Evolutionary conservation across 352 stramenopile genomes (phyloP), one percentile per base, ranked within the genome.

Genomic region (Globisporangium sylvaticum): DNA sequence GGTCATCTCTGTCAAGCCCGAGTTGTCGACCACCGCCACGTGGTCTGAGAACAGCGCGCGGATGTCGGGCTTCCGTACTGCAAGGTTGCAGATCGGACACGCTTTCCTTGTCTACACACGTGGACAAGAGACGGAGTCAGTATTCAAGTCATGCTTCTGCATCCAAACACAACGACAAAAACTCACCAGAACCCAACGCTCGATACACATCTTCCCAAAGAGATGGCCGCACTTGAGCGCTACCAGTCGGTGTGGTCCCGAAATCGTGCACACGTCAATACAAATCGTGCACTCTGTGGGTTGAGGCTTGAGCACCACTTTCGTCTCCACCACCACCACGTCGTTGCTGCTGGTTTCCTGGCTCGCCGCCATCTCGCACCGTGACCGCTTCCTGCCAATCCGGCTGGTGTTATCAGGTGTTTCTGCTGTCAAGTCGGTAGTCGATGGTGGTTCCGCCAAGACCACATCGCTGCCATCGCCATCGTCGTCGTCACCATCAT

Each of bases 271-370:
- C 29, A 74, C 69, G 34, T 94, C 85, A 66, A 81, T 91, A 74
- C 85, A 94, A 25, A 94, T 79, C 1, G 81, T 79, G 62, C 85
- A 94, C 73, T 94, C 85, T 3, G 82, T 91, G 6, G 84, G 66
- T 66, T 90, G 72, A 2, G 77, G 24, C 65, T 80, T 82, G 57
- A 70, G 44, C n/a, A 79, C 66, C 7, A 80, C 70, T 22, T 60
- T 65, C 4, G 54, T 57, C 63, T 68, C 56, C 34, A 67, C 44
- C 2, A 57, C 58, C 20, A 61, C 27, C 3, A 55, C 58, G n/a
- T 62, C 59, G 8, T 37, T 58, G 20, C 46, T 37, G 25, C 32
- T 37, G 48, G 61, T 14, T 18, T 56, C 50, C 4, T 37, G 27
- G 1, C 20, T 64, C 42, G 29, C 31, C 42, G 39, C 32, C 18